These are phyloP conservation scores for Phaeosphaeriaceae sp. DNA, from an alignment of 2,329 filamentous ascomycete species.

Conservation along the genomic window DNA sequence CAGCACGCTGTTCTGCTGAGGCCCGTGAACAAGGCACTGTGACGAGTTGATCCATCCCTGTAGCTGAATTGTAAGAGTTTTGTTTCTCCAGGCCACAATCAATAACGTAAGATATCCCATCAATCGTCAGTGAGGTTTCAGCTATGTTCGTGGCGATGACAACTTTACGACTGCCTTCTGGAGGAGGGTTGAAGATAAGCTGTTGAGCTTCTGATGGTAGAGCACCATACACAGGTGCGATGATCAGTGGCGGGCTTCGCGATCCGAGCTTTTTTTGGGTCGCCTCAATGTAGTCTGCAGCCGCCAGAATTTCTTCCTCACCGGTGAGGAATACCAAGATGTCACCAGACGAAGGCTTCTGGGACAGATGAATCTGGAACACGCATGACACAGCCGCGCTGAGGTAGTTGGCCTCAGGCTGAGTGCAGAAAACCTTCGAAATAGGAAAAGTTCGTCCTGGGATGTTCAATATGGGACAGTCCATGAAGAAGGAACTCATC, in stretches of 20 bases:
- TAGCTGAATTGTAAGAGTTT: conserved; percentile 89
- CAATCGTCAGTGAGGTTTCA: conserved; percentile 93
- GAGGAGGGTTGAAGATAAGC: conserved; percentile 94
- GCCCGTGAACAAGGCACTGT: conserved; percentile 91
- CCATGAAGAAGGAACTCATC: conserved; percentile 90
- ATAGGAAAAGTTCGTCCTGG: conserved; percentile 89
- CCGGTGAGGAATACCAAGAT: conserved; percentile 95
- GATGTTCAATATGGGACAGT: conserved; percentile 93
- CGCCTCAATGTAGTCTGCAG: conserved; percentile 82
- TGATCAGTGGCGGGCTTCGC: conserved; percentile 83
- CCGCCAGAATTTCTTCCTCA: conserved; percentile 93
- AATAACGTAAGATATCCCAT: conserved; percentile 95
- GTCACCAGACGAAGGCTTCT: conserved; percentile 71
- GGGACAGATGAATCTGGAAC: conserved; percentile 92
- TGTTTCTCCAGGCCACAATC: conserved; percentile 96
- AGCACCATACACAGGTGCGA: conserved; percentile 94
- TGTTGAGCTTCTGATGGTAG: conserved; percentile 88
- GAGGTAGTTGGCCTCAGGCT: conserved; percentile 93
- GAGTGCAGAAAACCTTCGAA: conserved; percentile 87
- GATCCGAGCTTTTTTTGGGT: conserved; percentile 86
- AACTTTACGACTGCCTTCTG: conserved; percentile 83
- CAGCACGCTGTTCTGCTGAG: conserved; percentile 90
- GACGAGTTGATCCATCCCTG: conserved; percentile 89
- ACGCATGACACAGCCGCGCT: conserved; percentile 90
- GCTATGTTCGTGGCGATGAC: conserved; percentile 97